Base-by-base conservation (phyloP, 164 flowering plant genomes). In the Kingdonia uniflora region DNA sequence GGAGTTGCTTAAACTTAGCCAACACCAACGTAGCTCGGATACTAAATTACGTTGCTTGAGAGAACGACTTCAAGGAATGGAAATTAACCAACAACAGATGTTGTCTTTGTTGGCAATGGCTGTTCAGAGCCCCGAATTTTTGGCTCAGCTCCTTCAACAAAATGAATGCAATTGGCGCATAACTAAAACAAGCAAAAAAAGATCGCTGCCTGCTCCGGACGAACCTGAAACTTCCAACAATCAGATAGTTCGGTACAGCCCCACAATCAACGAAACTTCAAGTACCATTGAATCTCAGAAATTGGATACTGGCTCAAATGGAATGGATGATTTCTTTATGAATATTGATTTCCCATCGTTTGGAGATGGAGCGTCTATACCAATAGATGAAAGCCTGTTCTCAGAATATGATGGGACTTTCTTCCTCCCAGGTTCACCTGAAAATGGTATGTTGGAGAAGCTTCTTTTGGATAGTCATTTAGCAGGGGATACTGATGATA, bases 61-160 rank as follows among this genome's bases (percentile, higher is more conserved):
- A 43, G 78, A 77, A 26, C 79, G 81, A 2, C 61, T 86, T 45
- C 72, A 78, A 54, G 83, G 86, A 38, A 84, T 80, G 83, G 95
- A 86, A 58, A 77, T 68, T 52, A 76, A 69, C 61, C 91, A 84
- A 71, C 91, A 86, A 66, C 88, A 86, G 67, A 74, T 84, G 83
- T 68, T 86, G 40, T 83, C 95, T 15, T 84, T 86, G 55, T 61
- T 86, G 58, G 80, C 79, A 37, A 81, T 81, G 95, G 86, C 75
- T 23, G 71, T 84, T 81, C 95, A 81, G 63, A 77, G 49, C 57
- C 86, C 95, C 19, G 71, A 76, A n/a, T 65, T 78, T 61, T 58
- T 84, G 51, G 68, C 55, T 45, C 80, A 84, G 78, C 62, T 86
- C 21, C 64, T 78, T 49, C 81, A 84, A 45, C 80, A 80, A 21